Evolutionary conservation across 768 basidiomycete species (phyloP).

Genomic region (Boletus pseudo-olivaceus): DNA sequence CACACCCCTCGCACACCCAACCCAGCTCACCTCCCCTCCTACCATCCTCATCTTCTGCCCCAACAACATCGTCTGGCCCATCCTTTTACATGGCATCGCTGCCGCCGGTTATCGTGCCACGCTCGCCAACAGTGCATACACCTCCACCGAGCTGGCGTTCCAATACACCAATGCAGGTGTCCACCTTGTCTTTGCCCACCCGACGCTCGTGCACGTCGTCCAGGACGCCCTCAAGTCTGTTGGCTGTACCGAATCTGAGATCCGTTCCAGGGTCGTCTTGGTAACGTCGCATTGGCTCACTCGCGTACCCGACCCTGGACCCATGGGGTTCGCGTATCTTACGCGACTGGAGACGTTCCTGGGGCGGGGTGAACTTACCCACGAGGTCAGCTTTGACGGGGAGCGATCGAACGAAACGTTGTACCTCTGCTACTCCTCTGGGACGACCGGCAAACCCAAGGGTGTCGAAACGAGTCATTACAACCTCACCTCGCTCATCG

Average conservation of each 20-base stretch:
- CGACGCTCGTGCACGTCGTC: slow-evolving; percentile 54
- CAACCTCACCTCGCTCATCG: slow-evolving; percentile 60
- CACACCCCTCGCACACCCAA: slow-evolving; percentile 41
- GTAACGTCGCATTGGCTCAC: slow-evolving; percentile 48
- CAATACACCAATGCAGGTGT: slow-evolving; percentile 72
- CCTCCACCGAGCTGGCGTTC: slow-evolving; percentile 60
- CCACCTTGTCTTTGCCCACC: slow-evolving; percentile 58
- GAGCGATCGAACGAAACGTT: slow-evolving; percentile 53
- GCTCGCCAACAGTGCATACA: slow-evolving; percentile 72
- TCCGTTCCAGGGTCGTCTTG: slow-evolving; percentile 54
- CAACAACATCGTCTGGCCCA: slow-evolving; percentile 59
- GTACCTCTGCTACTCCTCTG: slow-evolving; percentile 62
- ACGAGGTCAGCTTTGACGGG: slow-evolving; percentile 57
- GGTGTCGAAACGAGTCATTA: slow-evolving; percentile 66
- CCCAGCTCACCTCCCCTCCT: slow-evolving; percentile 40
- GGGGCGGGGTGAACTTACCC: slow-evolving; percentile 41
- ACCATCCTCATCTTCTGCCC: slow-evolving; percentile 64
- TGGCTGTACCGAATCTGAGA: slow-evolving; percentile 46
- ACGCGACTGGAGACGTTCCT: slow-evolving; percentile 49
- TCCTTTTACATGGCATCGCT: slow-evolving; percentile 42
- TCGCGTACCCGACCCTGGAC: slow-evolving; percentile 27
- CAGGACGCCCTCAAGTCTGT: slow-evolving; percentile 52
- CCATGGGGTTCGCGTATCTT: slow-evolving; percentile 34
- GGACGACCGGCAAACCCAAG: slow-evolving; percentile 79
- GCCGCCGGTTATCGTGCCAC: slow-evolving; percentile 69